Percentiles rank a stretch among this genome's conserved stretches.
These are phyloP conservation scores for Strobilomyces echinocephalus DNA, from an alignment of 768 basidiomycete species.

Conservation along the genomic window DNA sequence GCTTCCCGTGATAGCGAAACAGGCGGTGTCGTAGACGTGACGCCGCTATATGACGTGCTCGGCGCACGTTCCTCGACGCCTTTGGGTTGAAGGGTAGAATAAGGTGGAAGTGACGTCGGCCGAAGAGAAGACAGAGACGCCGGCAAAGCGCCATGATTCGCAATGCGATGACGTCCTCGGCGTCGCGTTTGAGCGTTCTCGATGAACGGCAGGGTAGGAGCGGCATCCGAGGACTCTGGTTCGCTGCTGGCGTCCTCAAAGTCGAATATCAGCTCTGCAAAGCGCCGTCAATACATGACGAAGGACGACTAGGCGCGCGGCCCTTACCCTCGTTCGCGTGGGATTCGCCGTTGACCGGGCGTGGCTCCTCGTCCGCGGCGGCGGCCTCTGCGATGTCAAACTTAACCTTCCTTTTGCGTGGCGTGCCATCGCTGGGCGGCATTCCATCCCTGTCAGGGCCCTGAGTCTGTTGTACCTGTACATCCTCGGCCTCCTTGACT, in stretches of 20 bases:
- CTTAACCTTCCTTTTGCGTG: constrained; percentile 62
- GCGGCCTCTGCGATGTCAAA: constrained; percentile 64
- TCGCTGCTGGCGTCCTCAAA: constrained; percentile 51
- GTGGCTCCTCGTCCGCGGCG: constrained; percentile 40
- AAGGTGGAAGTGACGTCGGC: constrained; percentile 64
- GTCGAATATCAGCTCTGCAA: constrained; percentile 64
- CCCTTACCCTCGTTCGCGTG: constrained; percentile 44
- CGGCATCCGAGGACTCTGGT: constrained; percentile 30
- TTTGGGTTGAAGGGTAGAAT: constrained; percentile 48
- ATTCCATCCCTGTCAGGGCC: constrained; percentile 19
- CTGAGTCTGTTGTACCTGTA: constrained; percentile 12
- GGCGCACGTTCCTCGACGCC: background rate
- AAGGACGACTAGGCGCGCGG: background rate
- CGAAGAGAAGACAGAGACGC: constrained; percentile 57
- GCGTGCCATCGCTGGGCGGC: constrained; percentile 29
- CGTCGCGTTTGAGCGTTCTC: constrained; percentile 25
- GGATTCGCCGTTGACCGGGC: constrained; percentile 29
- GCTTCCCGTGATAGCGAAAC: background rate
- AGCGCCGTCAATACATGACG: constrained; percentile 2
- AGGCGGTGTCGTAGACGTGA: background rate
- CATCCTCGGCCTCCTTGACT: constrained; percentile 10
- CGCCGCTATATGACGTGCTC: background rate
- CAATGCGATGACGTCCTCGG: constrained; percentile 27
- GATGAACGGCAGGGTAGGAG: constrained; percentile 35
- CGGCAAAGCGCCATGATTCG: constrained; percentile 41